phyloP scores from a whole-genome alignment of 768 basidiomycete species.

The Trametes sanguinea region DNA sequence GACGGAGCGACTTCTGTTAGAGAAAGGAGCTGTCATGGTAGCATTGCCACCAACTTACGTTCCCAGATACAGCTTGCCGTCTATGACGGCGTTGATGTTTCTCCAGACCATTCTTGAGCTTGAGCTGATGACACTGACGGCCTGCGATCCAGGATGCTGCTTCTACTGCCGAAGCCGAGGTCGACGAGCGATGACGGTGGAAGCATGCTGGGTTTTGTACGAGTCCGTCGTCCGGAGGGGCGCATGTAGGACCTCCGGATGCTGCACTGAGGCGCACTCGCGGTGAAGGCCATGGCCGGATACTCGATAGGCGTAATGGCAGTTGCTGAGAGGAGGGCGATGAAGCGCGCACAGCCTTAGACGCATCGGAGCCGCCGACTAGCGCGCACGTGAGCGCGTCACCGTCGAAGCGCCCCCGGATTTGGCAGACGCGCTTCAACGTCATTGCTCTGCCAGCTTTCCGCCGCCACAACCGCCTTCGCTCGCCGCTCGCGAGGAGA shows the following conservation, averaged over 20 bases:
- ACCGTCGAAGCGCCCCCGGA: conserved; percentile 11
- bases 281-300: conserved; percentile 20
- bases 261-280: conserved; percentile 13
- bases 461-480: conserved; percentile 2
- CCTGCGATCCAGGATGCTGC: background rate
- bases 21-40: conserved; percentile 13
- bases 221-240: conserved; percentile 16
- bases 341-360: conserved; percentile 22
- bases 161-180: conserved; percentile 15
- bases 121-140: conserved; percentile 6
- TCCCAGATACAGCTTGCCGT: conserved; percentile 26
- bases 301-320: conserved; percentile 21
- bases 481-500: conserved; percentile 5
- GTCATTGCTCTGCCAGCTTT: conserved; percentile 17
- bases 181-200: conserved; percentile 7
- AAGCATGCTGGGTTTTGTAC: conserved; percentile 26
- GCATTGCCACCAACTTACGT: conserved; percentile 24
- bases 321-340: conserved; percentile 25
- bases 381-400: conserved; percentile 23
- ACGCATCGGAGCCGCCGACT: background rate
- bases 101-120: conserved; percentile 26
- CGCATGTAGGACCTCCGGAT: conserved; percentile 11
- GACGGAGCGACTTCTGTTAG: conserved; percentile 5
- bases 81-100: conserved; percentile 28
- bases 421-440: conserved; percentile 7